A percentile compares a stretch with the other conserved stretches of the same genome.
Conservation (phyloP, 1,284 basidiomycete species). For the Sporisorium graminicola region DNA sequence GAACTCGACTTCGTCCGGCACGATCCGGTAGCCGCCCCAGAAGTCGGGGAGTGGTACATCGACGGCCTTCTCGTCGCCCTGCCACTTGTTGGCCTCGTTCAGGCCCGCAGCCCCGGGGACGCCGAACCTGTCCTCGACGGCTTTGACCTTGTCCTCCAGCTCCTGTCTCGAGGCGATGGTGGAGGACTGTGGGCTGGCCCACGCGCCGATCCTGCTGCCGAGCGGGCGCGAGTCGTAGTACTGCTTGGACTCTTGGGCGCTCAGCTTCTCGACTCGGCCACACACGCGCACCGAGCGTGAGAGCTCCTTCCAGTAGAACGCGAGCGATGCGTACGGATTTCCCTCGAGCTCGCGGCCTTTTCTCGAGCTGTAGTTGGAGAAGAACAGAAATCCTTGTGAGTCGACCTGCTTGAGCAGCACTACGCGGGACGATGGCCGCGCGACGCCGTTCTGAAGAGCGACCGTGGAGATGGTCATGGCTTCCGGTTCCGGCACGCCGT, state of each 20-base stretch:
- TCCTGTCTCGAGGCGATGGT: constrained; percentile 78
- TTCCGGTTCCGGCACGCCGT: constrained; percentile 64
- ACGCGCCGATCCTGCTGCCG: constrained; percentile 88
- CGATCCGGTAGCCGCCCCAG: constrained; percentile 96
- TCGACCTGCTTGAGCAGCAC: constrained; percentile 89
- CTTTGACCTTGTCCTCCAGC: constrained; percentile 77
- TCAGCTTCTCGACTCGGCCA: constrained; percentile 84
- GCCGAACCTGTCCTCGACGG: constrained; percentile 77
- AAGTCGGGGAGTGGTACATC: constrained; percentile 84
- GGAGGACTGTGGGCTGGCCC: constrained; percentile 88
- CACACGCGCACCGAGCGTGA: constrained; percentile 85
- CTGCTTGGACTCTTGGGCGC: constrained; percentile 78
- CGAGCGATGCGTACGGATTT: constrained; percentile 79
- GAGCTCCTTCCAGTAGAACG: constrained; percentile 92
- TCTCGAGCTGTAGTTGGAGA: constrained; percentile 93
- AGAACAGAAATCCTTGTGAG: constrained; percentile 84
- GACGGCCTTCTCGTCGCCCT: constrained; percentile 27
- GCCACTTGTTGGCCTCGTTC: constrained; percentile 38
- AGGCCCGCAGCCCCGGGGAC: constrained; percentile 70
- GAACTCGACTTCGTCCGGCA: constrained; percentile 80
- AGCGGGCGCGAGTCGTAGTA: constrained; percentile 89
- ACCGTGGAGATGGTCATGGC: constrained; percentile 67
- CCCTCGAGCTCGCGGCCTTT: constrained; percentile 84
- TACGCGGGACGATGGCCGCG: constrained; percentile 82
- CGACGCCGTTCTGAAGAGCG: constrained; percentile 21